Base-by-base conservation (phyloP, 1,139 yeast genomes). In the Magnusiomyces suaveolens region DNA sequence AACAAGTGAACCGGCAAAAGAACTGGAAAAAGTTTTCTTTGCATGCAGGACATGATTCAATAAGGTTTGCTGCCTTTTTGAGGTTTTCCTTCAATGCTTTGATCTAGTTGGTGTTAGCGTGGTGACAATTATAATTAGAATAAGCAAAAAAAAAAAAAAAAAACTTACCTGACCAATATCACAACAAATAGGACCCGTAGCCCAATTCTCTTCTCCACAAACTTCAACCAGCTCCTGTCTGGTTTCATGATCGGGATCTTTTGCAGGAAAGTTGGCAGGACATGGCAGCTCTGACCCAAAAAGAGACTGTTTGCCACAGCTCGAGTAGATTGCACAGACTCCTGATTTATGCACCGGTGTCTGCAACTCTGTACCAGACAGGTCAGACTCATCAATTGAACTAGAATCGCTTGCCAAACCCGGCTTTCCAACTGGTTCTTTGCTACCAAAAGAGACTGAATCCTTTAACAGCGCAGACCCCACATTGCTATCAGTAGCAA, bases 41-140 rank as follows among this genome's bases (percentile, higher is more conserved):
- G 68, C 98, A 92, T 0, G 98, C 97, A 1, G 97, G 97, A 67
- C 98, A 92, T 3, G 96, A 86, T 24, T 95, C 80, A 46, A 92
- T 84, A 46, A 92, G 70, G 0, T 88, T 81, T 57, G 84, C 94
- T 0, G 86, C 96, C 59, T 81, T 81, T 61, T 83, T 80, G 56
- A 92, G 71, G 65, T 83, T 86, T 43, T 68, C 69, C 59, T 71
- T 72, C 50, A 84, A 66, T 41, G 71, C 70, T 1, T 63, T 61
- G 21, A 69, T 56, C 53, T 56, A 23, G 6, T 38, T 16, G 3
- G 3, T 38, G 8, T 16, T 38, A 8, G 36, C 36, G 8, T 8
- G 8, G 12, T 8, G 36, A 32, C 36, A 8, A 8, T 38, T 16
- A 8, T 16, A 8, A 3, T 12, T 38, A 3, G 8, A 3, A 18